Conservation (phyloP, 345 rosid genomes). For the Noccaea bulbosa region DNA sequence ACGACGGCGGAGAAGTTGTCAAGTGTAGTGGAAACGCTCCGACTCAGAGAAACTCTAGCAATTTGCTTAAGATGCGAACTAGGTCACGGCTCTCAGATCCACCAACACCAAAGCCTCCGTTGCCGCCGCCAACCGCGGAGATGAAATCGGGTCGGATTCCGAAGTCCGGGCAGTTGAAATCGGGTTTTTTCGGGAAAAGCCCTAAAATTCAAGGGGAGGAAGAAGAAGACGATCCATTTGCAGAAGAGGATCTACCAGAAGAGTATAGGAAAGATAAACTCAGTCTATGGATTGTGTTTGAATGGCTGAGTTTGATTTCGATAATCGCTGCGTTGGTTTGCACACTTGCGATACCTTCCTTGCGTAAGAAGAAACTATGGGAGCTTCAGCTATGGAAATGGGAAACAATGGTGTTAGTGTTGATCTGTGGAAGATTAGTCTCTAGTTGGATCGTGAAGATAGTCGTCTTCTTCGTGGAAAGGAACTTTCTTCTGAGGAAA, state of each 20-base stretch:
- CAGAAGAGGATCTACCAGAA: constrained; percentile 62
- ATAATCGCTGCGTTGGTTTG: constrained; percentile 50
- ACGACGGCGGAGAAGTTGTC: constrained; percentile 46
- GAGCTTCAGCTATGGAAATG: constrained; percentile 70
- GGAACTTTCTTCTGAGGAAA: constrained; percentile 68
- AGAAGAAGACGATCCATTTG: constrained; percentile 67
- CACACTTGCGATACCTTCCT: constrained; percentile 48
- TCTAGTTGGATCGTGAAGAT: constrained; percentile 69
- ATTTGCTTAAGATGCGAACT: constrained; percentile 42
- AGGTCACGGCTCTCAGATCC: constrained; percentile 49
- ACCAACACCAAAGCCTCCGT: constrained; percentile 39
- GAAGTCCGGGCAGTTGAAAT: constrained; percentile 41
- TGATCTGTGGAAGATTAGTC: constrained; percentile 73
- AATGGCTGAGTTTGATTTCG: constrained; percentile 60
- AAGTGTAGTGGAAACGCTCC: constrained; percentile 52
- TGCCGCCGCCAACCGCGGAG: constrained; percentile 31
- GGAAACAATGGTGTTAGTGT: constrained; percentile 62
- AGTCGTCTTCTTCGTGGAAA: constrained; percentile 61
- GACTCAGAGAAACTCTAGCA: constrained; percentile 40
- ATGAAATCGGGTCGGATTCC: constrained; percentile 40
- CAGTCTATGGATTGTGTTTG: constrained; percentile 44
- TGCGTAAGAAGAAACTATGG: constrained; percentile 46
- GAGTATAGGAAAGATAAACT: constrained; percentile 51
- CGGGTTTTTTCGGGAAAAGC: constrained; percentile 44
- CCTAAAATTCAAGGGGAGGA: constrained; percentile 37